A percentile compares a stretch with the other conserved stretches of the same genome.
These are phyloP conservation scores for Coniochaeta sp. DNA, from an alignment of 2,329 filamentous ascomycete species.

Conservation along the genomic window DNA sequence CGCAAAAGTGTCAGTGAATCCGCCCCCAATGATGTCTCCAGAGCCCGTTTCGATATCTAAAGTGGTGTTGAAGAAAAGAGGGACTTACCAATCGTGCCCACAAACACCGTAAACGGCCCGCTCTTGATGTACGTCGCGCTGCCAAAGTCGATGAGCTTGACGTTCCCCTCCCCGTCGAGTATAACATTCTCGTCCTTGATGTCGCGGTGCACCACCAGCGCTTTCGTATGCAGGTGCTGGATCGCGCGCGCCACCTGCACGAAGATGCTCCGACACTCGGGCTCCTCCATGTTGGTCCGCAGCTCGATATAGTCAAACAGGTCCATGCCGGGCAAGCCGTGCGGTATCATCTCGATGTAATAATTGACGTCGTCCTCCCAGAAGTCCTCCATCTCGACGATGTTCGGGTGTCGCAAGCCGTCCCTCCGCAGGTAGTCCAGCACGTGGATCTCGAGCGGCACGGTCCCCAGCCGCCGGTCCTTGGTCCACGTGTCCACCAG, in stretches of 20 bases:
- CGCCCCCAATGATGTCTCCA: too few species aligned
- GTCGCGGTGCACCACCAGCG: constrained; percentile 88
- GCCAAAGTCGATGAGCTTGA: constrained; percentile 97
- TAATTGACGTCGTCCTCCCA: constrained; percentile 85
- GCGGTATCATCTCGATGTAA: constrained; percentile 97
- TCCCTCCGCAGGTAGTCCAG: constrained; percentile 83
- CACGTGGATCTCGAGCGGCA: constrained; percentile 94
- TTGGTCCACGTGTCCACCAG: constrained; percentile 97
- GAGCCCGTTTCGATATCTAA: too few species aligned
- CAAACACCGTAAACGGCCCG: constrained; percentile 97
- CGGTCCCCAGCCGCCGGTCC: constrained; percentile 85
- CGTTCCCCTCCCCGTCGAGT: constrained; percentile 86
- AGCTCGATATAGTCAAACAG: constrained; percentile 98
- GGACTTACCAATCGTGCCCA: constrained; percentile 92
- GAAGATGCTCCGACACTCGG: constrained; percentile 91
- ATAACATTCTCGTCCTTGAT: constrained; percentile 99
- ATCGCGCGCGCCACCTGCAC: constrained; percentile 85
- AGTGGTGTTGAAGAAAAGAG: too few species aligned
- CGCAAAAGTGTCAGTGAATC: not conserved
- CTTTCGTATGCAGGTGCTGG: constrained; percentile 85
- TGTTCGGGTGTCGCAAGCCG: constrained; percentile 59
- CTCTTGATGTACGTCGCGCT: constrained; percentile 98
- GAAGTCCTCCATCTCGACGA: constrained; percentile 67
- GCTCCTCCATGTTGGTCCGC: constrained; percentile 91
- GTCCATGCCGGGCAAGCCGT: constrained; percentile 95